Evolutionary conservation across 179 eudicot species (phyloP), one percentile per base, ranked within the genome.

Genomic region (Patellifolia procumbens): DNA sequence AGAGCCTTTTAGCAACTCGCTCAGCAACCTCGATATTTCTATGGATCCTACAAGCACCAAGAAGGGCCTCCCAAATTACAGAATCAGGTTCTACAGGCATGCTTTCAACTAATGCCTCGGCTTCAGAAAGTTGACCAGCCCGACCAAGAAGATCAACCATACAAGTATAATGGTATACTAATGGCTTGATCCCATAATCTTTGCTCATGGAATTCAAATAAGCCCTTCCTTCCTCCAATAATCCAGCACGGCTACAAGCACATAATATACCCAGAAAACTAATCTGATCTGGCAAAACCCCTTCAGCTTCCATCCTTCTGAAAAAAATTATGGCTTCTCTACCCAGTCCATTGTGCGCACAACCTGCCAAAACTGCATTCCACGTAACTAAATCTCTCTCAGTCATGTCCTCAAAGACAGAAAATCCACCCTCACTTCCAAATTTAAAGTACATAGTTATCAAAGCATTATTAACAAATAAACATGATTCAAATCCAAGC

Each of bases 61-160:
- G 84, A 83, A 85, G 88, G 31, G 88, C 81, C 68, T 85, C 86
- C 88, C 86, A 85, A 59, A 85, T 76, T 32, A 83, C 84, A 70
- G 80, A 72, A 70, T 85, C 88, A 29, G 86, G 79, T 59, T 85
- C 79, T 17, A 83, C 59, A 56, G 82, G 82, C 84, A 85, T 85
- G 69, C 79, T 85, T 77, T 83, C 81, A 48, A 85, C 81, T 55
- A 86, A 67, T 45, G 83, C 82, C 72, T 76, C 79, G 16, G 88
- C 88, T 77, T 83, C 81, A 64, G 70, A 65, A 42, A 83, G 85
- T 55, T 52, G 29, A 63, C 88, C 86, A 76, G 85, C 79, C 39
- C 86, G 83, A 66, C 86, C 88, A 70, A 86, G 86, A 81, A 86
- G 88, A 74, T 86, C 86, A 32, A 81, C 86, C 81, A 86, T 66